Evolutionary conservation across 345 rosid genomes (phyloP).

Genomic region (Eucalyptus tenuipes): DNA sequence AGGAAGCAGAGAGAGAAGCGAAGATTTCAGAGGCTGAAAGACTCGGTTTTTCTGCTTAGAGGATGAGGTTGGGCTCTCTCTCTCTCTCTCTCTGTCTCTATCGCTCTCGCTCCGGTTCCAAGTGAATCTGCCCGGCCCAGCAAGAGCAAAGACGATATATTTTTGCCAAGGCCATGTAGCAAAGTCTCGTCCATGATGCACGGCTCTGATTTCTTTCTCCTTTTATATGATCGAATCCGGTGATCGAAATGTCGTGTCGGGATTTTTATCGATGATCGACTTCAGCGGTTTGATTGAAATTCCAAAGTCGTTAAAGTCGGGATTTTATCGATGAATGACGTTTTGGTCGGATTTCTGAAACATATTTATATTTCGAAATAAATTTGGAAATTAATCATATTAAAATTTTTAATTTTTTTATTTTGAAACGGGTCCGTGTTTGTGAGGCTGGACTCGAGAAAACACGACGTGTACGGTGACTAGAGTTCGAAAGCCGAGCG

Average conservation of each 20-base stretch:
- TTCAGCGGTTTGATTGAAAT: no score
- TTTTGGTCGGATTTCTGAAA: no score
- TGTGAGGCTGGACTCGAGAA: neutral
- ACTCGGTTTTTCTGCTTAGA: neutral
- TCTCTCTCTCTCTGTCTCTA: neutral
- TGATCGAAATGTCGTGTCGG: neutral
- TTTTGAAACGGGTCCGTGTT: no score
- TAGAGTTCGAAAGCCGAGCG: rapidly evolving
- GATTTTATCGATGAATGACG: neutral
- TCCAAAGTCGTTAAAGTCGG: no score
- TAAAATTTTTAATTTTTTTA: no score
- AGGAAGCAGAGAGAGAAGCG: neutral
- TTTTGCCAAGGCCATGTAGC: neutral
- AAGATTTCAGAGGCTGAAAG: neutral
- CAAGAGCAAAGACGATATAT: neutral
- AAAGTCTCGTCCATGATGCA: neutral
- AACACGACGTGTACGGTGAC: neutral
- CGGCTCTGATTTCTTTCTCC: neutral
- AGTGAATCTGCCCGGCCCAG: neutral
- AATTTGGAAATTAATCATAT: no score
- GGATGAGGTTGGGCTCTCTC: neutral
- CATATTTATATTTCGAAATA: no score
- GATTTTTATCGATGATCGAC: no score
- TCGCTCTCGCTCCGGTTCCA: neutral
- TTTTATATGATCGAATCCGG: neutral